Percentiles rank a stretch among this genome's conserved stretches.
Evolutionary conservation across 2,329 filamentous ascomycete species (phyloP).

Genomic region (Cyphellophora europaea): DNA sequence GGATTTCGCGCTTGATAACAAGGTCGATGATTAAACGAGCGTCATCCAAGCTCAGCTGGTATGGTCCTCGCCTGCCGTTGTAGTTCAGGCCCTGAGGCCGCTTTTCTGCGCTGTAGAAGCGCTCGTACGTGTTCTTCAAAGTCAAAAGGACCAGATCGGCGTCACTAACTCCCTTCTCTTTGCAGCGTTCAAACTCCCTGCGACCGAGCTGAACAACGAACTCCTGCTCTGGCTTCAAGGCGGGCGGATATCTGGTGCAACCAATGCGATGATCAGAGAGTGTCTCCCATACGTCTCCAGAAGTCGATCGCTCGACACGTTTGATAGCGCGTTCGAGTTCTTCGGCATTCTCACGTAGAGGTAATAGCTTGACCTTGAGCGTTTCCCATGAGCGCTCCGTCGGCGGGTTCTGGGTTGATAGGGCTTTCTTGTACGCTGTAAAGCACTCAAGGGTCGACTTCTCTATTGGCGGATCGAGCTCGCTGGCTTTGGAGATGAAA

Average conservation of each 20-base stretch:
- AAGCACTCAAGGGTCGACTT: conserved; percentile 26
- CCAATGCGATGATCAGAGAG: not conserved
- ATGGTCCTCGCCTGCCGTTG: conserved; percentile 14
- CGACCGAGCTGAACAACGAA: conserved; percentile 17
- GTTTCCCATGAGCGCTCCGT: conserved; percentile 21
- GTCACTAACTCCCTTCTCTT: conserved; percentile 14
- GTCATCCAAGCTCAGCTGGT: conserved; percentile 23
- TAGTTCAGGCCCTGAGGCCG: conserved; percentile 13
- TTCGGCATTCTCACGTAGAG: conserved; percentile 19
- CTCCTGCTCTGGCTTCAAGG: conserved; percentile 16
- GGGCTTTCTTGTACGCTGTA: conserved; percentile 27
- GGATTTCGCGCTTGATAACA: conserved; percentile 16
- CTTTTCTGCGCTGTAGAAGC: not conserved
- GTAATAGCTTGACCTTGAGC: conserved; percentile 20
- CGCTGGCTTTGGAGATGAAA: conserved; percentile 27
- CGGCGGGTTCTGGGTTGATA: conserved; percentile 24
- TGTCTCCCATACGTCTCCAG: not conserved
- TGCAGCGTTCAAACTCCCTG: conserved; percentile 12
- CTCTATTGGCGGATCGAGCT: conserved; percentile 28
- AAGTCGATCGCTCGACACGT: not conserved
- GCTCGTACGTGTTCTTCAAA: conserved; percentile 17
- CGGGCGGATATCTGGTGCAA: conserved; percentile 5
- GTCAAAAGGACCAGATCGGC: conserved; percentile 22
- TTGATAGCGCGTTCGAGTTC: conserved; percentile 5
- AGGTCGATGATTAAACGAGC: conserved; percentile 22